phyloP scores from a whole-genome alignment of 139 green algal species.

The Raphidocelis subcapitata region DNA sequence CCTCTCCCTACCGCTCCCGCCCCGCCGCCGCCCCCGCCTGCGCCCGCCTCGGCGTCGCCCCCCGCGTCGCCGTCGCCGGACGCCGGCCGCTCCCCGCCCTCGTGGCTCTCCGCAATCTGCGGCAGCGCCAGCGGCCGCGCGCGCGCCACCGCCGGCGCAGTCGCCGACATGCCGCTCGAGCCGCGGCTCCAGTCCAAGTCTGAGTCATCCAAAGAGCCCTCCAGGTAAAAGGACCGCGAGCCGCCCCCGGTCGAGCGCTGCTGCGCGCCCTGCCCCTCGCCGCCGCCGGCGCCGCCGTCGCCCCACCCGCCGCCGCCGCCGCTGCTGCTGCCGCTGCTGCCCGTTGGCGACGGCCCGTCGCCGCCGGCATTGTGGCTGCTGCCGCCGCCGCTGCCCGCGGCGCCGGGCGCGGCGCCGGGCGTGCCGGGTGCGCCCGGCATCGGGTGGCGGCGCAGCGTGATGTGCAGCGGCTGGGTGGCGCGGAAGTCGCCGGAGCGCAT shows the following conservation, averaged over 20 bases:
- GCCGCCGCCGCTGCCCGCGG: neutral
- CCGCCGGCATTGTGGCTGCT: neutral
- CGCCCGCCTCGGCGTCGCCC: too few species aligned
- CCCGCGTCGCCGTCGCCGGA: too few species aligned
- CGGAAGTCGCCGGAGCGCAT: slow-evolving; percentile 6
- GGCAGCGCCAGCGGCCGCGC: neutral
- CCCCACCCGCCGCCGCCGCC: neutral
- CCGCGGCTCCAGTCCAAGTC: neutral
- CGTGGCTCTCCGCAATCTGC: slow-evolving; percentile 6
- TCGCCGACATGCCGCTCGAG: neutral
- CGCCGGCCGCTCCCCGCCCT: too few species aligned
- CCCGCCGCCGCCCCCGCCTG: too few species aligned
- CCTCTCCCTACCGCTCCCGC: too few species aligned
- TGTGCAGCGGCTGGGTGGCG: slow-evolving; percentile 3
- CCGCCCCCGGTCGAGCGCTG: neutral
- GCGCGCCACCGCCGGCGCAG: neutral
- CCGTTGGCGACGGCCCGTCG: neutral
- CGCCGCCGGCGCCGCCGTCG: too few species aligned
- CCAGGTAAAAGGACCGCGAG: slow-evolving; percentile 17
- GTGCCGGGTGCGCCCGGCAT: too few species aligned
- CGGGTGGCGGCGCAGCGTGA: neutral
- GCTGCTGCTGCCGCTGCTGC: neutral
- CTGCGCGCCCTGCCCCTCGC: too few species aligned
- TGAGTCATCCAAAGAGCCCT: slow-evolving; percentile 1
- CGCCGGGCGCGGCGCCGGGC: too few species aligned